Conservation (phyloP, 306 rosid species). For the Phaseolus lunatus region DNA sequence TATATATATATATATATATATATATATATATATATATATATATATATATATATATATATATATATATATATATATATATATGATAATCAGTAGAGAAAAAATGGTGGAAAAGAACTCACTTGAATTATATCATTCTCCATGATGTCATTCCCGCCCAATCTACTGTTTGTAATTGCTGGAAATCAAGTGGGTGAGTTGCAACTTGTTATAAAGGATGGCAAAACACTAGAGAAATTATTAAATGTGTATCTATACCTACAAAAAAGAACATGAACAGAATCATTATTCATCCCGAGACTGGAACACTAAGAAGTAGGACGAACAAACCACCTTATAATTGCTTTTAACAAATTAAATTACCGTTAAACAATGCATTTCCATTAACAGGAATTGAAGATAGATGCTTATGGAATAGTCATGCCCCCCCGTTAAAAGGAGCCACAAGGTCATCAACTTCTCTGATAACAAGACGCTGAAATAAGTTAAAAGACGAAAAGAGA, state of each 20-base stretch:
- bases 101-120: constrained; percentile 55
- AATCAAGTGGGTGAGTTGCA: constrained; percentile 69
- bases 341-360: not conserved
- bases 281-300: constrained; percentile 29
- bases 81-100: constrained; percentile 3
- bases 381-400: not conserved
- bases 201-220: constrained; percentile 56
- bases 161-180: constrained; percentile 81
- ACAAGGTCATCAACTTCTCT: not conserved
- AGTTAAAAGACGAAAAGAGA: not conserved
- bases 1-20: too few relatives aligned
- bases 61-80: too few relatives aligned
- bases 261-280: constrained; percentile 13
- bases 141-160: constrained; percentile 86
- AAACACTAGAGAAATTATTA: constrained; percentile 52
- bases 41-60: too few relatives aligned
- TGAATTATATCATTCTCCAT: constrained; percentile 75
- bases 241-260: constrained; percentile 57
- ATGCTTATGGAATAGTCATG: not conserved
- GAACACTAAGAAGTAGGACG: constrained; percentile 12
- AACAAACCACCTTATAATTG: not conserved
- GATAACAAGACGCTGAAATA: constrained; percentile 17
- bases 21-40: too few relatives aligned
- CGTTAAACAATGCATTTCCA: constrained; percentile 14
- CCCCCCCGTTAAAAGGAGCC: not conserved